Evolutionary conservation across 805 yeast genomes (phyloP), one percentile per base, ranked within the genome.

Genomic region (Hanseniaspora valbyensis): DNA sequence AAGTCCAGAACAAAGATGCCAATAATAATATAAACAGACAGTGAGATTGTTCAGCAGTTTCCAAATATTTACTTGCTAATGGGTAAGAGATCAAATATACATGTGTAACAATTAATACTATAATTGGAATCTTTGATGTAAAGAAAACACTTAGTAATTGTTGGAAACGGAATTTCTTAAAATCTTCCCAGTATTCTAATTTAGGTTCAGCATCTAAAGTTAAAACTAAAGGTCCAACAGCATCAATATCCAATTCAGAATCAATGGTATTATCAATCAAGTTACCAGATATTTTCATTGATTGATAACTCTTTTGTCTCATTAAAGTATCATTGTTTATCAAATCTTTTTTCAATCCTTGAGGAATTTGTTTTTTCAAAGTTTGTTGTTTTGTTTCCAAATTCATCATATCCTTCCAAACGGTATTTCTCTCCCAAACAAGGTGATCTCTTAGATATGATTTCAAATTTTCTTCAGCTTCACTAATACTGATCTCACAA

Each of bases 391-490:
- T 84, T 57, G 95, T 75, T 63, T 89, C 96, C 58, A 89, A 66
- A 21, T 92, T 90, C 62, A 90, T 82, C 82, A 90, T 81, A 65
- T 90, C 96, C 62, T 92, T 81, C 98, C 98, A 90, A 26, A 90
- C 96, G 0, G 96, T 90, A 63, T 88, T 88, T 64, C 98, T 76
- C 67, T 90, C 97, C 94, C 96, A 90, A 18, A 89, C 95, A 32
- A 90, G 84, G 64, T 90, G 95, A 59, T 90, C 98, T 55, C 96
- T 73, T 55, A 90, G 67, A 67, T 77, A 74, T 53, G 76, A 60
- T 49, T 73, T 66, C 39, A 79, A 65, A 64, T 72, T 77, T 37
- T 61, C 59, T 49, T 68, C 69, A 0, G 89, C 83, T 40, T 59
- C 61, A 3, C 60, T 66, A 14, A 62, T 49, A 37, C 68, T 45